phyloP scores from a whole-genome alignment of 352 stramenopile species.

The Phytophthora pluvialis region DNA sequence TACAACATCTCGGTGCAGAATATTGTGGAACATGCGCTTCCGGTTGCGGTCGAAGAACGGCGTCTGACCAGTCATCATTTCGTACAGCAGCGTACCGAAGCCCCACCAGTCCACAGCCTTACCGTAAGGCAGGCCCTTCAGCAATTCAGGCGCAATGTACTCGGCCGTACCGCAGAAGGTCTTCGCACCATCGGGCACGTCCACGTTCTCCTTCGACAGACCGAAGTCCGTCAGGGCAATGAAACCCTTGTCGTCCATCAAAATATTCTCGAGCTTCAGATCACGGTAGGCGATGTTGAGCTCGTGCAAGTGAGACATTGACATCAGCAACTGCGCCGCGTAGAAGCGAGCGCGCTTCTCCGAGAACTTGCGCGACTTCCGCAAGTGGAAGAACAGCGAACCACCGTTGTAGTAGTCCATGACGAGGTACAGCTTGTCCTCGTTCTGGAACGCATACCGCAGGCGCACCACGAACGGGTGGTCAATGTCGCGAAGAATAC shows the following conservation, averaged over 20 bases:
- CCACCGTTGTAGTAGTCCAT: constrained; percentile 95
- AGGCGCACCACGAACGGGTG: constrained; percentile 94
- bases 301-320: constrained; percentile 93
- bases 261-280: constrained; percentile 96
- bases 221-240: constrained; percentile 94
- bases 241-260: constrained; percentile 95
- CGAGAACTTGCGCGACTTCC: constrained; percentile 90
- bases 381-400: constrained; percentile 93
- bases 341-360: constrained; percentile 92
- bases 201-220: constrained; percentile 92
- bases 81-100: constrained; percentile 94
- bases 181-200: constrained; percentile 87
- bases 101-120: constrained; percentile 95
- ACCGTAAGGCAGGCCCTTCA: constrained; percentile 90
- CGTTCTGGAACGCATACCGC: constrained; percentile 94
- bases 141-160: constrained; percentile 93
- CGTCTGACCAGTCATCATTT: constrained; percentile 95
- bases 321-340: constrained; percentile 90
- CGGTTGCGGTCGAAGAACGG: constrained; percentile 96
- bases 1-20: constrained; percentile 87
- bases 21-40: constrained; percentile 96
- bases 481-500: constrained; percentile 91
- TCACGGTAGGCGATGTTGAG: constrained; percentile 95
- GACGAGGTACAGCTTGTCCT: constrained; percentile 93
- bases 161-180: constrained; percentile 94